phyloP scores from a whole-genome alignment of 2,329 filamentous ascomycete genomes.

The Coleophoma cylindrospora region DNA sequence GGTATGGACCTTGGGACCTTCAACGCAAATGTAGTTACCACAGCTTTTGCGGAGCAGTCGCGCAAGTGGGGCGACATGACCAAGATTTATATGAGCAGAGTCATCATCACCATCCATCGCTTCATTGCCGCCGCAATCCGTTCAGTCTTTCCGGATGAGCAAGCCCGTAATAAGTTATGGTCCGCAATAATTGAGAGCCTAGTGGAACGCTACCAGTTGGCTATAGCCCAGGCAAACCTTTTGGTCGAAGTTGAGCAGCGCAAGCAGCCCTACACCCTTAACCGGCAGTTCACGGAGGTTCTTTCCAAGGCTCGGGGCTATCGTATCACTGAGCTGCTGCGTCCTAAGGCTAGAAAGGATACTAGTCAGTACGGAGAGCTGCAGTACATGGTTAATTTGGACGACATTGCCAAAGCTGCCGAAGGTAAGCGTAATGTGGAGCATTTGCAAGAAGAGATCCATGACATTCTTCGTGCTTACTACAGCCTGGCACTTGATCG shows the following conservation, averaged over 20 bases:
- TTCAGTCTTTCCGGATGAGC: constrained; percentile 1
- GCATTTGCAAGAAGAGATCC: constrained; percentile 31
- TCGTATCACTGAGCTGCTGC: constrained; percentile 6
- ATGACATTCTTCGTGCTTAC: too few relatives aligned
- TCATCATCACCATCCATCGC: constrained; percentile 17
- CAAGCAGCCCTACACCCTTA: too few relatives aligned
- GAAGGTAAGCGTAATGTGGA: constrained; percentile 27
- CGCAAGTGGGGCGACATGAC: constrained; percentile 19
- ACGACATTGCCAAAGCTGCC: constrained; percentile 10
- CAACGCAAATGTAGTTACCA: constrained; percentile 30
- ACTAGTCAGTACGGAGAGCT: constrained; percentile 3
- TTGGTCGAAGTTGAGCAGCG: too few relatives aligned
- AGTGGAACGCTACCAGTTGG: too few relatives aligned
- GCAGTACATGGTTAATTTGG: constrained; percentile 8
- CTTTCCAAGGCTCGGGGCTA: constrained; percentile 1
- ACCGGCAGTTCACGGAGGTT: too few relatives aligned
- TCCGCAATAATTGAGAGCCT: constrained; percentile 1
- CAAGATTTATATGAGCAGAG: constrained; percentile 7
- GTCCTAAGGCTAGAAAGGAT: constrained; percentile 10
- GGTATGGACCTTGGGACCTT: too few relatives aligned
- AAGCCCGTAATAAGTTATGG: constrained; percentile 15
- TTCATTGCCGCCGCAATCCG: too few relatives aligned
- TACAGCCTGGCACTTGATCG: too few relatives aligned
- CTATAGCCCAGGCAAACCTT: too few relatives aligned
- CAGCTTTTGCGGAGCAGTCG: constrained; percentile 35